Conservation (phyloP, 2,329 filamentous ascomycete genomes). For the Claviceps sp. region DNA sequence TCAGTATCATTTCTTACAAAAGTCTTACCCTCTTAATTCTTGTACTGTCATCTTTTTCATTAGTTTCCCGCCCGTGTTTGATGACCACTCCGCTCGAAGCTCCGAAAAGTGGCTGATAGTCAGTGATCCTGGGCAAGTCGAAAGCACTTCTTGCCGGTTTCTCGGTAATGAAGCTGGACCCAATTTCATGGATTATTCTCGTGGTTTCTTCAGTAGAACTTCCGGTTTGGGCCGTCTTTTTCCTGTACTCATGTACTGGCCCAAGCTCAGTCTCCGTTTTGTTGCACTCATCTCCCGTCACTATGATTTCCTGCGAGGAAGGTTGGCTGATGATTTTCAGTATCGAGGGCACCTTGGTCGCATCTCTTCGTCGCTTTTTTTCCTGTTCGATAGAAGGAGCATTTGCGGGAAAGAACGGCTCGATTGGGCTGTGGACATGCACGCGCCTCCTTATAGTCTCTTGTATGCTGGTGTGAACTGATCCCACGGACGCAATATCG, state of each 20-base stretch:
- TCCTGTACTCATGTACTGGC: constrained; percentile 12
- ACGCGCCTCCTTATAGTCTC: constrained; percentile 2
- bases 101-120: not conserved
- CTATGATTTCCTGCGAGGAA: constrained; percentile 6
- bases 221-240: constrained; percentile 6
- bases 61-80: not conserved
- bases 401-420: constrained; percentile 10
- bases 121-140: constrained; percentile 3
- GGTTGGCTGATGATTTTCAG: constrained; percentile 13
- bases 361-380: constrained; percentile 20
- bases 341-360: constrained; percentile 19
- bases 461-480: not conserved
- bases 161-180: constrained; percentile 10
- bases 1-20: not conserved
- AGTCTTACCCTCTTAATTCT: not conserved
- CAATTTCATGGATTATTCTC: constrained; percentile 16
- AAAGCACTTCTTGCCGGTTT: not conserved
- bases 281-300: not conserved
- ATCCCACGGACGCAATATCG: not conserved
- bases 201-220: constrained; percentile 5
- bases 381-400: constrained; percentile 24
- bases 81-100: not conserved
- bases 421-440: constrained; percentile 6
- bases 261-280: constrained; percentile 8
- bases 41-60: not conserved